Conservation (phyloP, 129 eudicot species). For the Cynara cardunculus region DNA sequence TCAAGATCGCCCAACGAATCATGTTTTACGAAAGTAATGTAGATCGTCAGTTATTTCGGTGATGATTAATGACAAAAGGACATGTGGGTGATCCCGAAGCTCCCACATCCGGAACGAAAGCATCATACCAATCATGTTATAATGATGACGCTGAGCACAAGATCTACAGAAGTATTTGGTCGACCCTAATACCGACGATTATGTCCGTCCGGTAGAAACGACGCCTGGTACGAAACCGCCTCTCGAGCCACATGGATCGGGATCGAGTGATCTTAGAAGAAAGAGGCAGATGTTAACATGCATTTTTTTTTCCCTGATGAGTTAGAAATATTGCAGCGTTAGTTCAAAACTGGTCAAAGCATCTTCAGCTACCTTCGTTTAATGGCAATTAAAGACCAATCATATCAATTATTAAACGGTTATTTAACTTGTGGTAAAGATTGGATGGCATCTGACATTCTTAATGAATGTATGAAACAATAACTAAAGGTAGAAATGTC, state of each 20-base stretch:
- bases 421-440: background rate
- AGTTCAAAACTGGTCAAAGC: background rate
- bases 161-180: no score
- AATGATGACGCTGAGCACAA: no score
- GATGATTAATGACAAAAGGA: no score
- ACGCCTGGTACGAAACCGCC: background rate
- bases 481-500: background rate
- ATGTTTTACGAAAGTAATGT: no score
- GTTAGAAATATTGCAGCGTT: background rate
- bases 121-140: no score
- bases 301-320: background rate
- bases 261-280: background rate
- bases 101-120: no score
- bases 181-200: no score
- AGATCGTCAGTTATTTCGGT: no score
- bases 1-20: no score
- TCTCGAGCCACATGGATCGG: background rate
- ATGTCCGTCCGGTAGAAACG: background rate
- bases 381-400: constrained; percentile 6
- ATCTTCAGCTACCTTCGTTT: constrained; percentile 1
- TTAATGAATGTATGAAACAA: background rate
- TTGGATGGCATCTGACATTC: background rate
- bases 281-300: background rate
- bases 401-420: background rate
- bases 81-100: no score